These are phyloP conservation scores for Aspergillus panamensis DNA, from an alignment of 495 filamentous ascomycete genomes.

Conservation along the genomic window DNA sequence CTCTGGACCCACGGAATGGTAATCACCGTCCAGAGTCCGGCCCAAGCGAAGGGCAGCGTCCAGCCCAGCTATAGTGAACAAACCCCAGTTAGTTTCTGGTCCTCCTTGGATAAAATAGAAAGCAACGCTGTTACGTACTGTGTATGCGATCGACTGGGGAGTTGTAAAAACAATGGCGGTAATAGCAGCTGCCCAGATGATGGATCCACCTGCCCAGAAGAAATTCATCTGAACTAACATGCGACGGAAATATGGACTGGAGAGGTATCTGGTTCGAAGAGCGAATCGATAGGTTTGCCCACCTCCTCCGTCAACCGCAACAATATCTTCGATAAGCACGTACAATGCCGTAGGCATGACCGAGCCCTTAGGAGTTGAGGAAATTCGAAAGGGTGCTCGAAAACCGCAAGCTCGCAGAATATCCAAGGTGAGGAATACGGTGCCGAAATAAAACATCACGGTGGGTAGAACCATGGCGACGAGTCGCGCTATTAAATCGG, in stretches of 20 bases:
- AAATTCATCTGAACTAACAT: constrained; percentile 71
- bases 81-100: neutral
- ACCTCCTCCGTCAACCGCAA: constrained; percentile 72
- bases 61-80: constrained; percentile 48
- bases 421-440: constrained; percentile 51
- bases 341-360: constrained; percentile 67
- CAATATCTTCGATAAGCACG: constrained; percentile 74
- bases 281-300: constrained; percentile 64
- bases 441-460: constrained; percentile 58
- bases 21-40: constrained; percentile 59
- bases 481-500: constrained; percentile 46
- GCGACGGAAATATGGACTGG: constrained; percentile 63
- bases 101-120: neutral
- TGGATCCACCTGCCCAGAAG: constrained; percentile 67
- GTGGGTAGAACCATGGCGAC: constrained; percentile 59
- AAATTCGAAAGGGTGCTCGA: constrained; percentile 66
- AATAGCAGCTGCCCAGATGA: constrained; percentile 53
- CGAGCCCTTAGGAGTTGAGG: constrained; percentile 65
- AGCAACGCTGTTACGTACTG: constrained; percentile 44
- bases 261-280: constrained; percentile 63
- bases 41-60: constrained; percentile 68
- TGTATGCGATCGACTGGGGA: constrained; percentile 63
- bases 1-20: constrained; percentile 67
- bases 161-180: constrained; percentile 62
- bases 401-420: constrained; percentile 40